These are phyloP conservation scores for Tarenaya hassleriana DNA, from an alignment of 345 rosid species.

Conservation along the genomic window DNA sequence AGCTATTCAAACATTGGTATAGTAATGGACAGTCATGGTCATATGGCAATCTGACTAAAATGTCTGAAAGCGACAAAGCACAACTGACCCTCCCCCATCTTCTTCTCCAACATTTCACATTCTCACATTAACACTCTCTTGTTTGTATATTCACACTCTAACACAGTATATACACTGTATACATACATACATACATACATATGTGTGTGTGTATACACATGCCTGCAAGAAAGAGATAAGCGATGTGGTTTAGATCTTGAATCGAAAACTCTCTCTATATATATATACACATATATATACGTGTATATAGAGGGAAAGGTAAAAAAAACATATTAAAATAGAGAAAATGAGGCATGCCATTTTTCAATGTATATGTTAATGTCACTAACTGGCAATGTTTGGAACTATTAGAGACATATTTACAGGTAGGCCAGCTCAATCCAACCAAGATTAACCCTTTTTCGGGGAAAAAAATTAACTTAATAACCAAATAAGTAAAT, in stretches of 20 bases:
- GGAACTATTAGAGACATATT: background rate
- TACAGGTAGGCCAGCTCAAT: background rate
- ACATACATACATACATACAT: too few relatives aligned
- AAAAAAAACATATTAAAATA: background rate
- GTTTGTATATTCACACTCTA: background rate
- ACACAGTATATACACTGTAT: background rate
- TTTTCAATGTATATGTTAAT: background rate
- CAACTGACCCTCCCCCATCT: constrained; percentile 20
- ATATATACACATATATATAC: too few relatives aligned
- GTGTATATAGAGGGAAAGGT: too few relatives aligned
- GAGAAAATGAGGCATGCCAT: background rate
- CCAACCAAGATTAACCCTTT: background rate
- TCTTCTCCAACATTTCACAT: constrained; percentile 26
- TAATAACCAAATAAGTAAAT: too few relatives aligned
- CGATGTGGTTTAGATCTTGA: too few relatives aligned
- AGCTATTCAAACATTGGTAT: too few relatives aligned
- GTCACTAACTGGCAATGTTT: background rate
- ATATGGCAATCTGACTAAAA: constrained; percentile 26
- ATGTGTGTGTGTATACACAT: too few relatives aligned
- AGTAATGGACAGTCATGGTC: constrained; percentile 20
- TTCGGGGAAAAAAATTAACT: too few relatives aligned
- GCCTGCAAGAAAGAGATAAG: too few relatives aligned
- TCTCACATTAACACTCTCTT: background rate
- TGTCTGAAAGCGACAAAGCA: constrained; percentile 30
- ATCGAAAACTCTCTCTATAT: too few relatives aligned